Evolutionary conservation across 2,329 filamentous ascomycete genomes (phyloP), one percentile per base, ranked within the genome.

Genomic region (Talaromyces sp.): DNA sequence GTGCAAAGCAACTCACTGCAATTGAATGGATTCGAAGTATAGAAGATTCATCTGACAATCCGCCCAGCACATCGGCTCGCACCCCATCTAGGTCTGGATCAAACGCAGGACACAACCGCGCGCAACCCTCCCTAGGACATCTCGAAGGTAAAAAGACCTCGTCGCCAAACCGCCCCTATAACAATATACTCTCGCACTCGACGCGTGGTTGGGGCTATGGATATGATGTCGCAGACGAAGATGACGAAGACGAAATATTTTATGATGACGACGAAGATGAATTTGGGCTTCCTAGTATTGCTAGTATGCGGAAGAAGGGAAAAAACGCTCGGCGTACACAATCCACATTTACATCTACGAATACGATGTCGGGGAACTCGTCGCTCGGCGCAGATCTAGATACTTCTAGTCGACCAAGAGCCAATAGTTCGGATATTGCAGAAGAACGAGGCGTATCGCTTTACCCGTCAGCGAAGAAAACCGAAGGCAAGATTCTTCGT

Each of bases 221-320:
- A 68, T 88, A 91, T 64, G 84, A 85, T 43, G 90, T 89, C 6
- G 84, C 86, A 15, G 91, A 91, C 4, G 85, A 85, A 13, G 82
- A 85, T n/a, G 81, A 82, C 5, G 84, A 85, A 64, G 91, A 92
- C 69, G 89, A 92, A 71, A 87, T 91, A 75, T 88, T 87, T 11
- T 92, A 95, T 72, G 91, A 91, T 72, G 92, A 96, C 70, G 91
- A 95, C 71, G 93, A 96, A 68, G 94, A 98, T 77, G 94, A 98
- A 75, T 98, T 98, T 78, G 94, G 94, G 1, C 83, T 98, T 29
- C 94, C 94, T 2, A 97, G 93, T 75, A 87, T 98, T 74, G 91
- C 93, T 5, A 97, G 90, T 74, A 95, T 95, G 90, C 91, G 93
- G 72, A 86, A 91, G 70, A 91, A 91, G 65, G 82, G 82, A 36